Conservation (phyloP, 2,329 filamentous ascomycete species). For the Bipolaris victoriae region DNA sequence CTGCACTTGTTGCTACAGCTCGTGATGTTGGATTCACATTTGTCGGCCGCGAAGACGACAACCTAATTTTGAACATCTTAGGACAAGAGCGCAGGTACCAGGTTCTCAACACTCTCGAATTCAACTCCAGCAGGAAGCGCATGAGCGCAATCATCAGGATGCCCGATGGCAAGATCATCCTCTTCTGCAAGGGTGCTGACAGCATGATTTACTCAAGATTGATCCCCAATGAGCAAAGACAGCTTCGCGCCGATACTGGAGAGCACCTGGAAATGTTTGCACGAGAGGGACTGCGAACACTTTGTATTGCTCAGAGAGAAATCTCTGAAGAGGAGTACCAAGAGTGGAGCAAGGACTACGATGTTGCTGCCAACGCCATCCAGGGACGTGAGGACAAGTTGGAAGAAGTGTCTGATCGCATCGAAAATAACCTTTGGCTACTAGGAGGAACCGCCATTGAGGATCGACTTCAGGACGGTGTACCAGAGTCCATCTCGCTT, state of each 20-base stretch:
- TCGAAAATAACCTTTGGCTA: constrained; percentile 87
- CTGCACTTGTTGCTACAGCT: constrained; percentile 90
- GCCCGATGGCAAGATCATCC: constrained; percentile 85
- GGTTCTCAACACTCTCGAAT: constrained; percentile 93
- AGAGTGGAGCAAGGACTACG: constrained; percentile 84
- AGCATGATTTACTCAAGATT: constrained; percentile 95
- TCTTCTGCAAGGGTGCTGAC: constrained; percentile 98
- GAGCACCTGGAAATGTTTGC: constrained; percentile 98
- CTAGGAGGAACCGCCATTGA: constrained; percentile 96
- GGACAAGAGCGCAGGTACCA: constrained; percentile 85
- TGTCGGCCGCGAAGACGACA: constrained; percentile 77
- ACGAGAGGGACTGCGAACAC: constrained; percentile 88
- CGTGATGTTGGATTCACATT: constrained; percentile 96
- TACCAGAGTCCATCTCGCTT: constrained; percentile 92
- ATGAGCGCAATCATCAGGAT: constrained; percentile 98
- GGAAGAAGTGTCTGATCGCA: constrained; percentile 84
- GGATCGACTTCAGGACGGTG: constrained; percentile 93
- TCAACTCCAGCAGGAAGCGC: constrained; percentile 94
- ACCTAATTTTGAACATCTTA: constrained; percentile 83
- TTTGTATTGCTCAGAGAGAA: constrained; percentile 88
- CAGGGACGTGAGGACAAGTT: constrained; percentile 90
- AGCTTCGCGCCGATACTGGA: constrained; percentile 81
- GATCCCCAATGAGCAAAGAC: constrained; percentile 80
- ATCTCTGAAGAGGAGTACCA: constrained; percentile 83
- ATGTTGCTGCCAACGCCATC: constrained; percentile 82